Percentiles rank a stretch among this genome's conserved stretches.
phyloP scores from a whole-genome alignment of 495 filamentous ascomycete genomes.

The Penicillium herquei region DNA sequence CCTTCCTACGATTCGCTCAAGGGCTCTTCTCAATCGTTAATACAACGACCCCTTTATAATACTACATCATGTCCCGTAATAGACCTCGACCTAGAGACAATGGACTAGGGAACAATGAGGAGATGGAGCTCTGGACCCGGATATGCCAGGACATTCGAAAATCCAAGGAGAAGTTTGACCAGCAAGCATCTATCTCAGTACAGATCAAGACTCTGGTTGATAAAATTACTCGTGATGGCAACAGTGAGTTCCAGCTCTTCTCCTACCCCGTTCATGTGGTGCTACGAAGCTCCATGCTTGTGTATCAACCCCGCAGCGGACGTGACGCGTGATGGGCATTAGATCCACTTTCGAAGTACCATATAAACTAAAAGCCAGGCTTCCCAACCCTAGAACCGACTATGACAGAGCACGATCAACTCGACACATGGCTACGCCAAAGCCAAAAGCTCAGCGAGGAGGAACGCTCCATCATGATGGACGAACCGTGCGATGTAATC shows the following conservation, averaged over 20 bases:
- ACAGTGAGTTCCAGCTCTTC: slow-evolving; percentile 35
- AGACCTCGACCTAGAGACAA: slow-evolving; percentile 47
- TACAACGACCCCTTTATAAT: background rate
- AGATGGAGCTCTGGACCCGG: slow-evolving; percentile 62
- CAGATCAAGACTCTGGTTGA: slow-evolving; percentile 56
- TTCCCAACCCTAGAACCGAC: slow-evolving; percentile 26
- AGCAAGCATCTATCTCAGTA: slow-evolving; percentile 45
- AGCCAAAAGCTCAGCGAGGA: slow-evolving; percentile 63
- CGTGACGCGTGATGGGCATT: background rate
- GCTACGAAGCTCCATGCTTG: background rate
- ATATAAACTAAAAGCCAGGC: slow-evolving; percentile 13
- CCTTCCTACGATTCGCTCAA: background rate
- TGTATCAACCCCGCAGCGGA: background rate
- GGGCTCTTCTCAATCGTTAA: background rate
- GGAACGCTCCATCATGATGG: slow-evolving; percentile 55
- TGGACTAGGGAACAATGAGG: slow-evolving; percentile 56
- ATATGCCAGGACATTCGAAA: slow-evolving; percentile 56
- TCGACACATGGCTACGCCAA: slow-evolving; percentile 61
- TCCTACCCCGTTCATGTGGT: background rate
- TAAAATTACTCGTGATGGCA: slow-evolving; percentile 43
- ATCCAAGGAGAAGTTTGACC: slow-evolving; percentile 62
- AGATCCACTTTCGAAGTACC: background rate
- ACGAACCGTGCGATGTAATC: slow-evolving; percentile 58
- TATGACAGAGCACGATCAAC: slow-evolving; percentile 43
- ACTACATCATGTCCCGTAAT: slow-evolving; percentile 42